Evolutionary conservation across 345 rosid genomes (phyloP).

Genomic region (Eucalyptus pauciflora): DNA sequence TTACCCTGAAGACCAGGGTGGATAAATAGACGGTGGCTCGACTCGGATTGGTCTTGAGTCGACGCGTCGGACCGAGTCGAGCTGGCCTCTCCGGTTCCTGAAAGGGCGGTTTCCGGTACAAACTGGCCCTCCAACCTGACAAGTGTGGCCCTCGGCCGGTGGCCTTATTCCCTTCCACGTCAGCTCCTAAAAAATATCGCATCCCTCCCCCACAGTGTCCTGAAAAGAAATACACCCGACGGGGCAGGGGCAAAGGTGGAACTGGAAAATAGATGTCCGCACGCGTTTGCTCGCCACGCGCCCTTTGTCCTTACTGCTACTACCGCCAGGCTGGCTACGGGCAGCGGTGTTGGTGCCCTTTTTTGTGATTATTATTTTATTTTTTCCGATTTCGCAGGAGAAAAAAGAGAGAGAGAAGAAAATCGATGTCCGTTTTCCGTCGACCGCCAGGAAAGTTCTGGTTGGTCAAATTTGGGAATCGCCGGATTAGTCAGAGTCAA

Average conservation of each 20-base stretch:
- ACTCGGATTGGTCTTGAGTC: not conserved
- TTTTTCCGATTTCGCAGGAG: not conserved
- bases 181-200: not conserved
- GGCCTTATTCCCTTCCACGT: not conserved
- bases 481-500: not conserved
- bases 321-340: not conserved
- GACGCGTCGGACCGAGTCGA: not conserved
- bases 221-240: not conserved
- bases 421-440: not conserved
- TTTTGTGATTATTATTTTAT: not conserved
- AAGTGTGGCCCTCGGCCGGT: not conserved
- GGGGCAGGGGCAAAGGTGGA: not conserved
- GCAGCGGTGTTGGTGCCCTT: not conserved
- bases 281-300: not conserved
- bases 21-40: not conserved
- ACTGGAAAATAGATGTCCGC: not conserved
- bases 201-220: not conserved
- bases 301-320: not conserved
- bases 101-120: not conserved
- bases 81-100: not conserved
- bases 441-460: not conserved
- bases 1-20: not conserved
- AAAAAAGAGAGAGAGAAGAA: not conserved
- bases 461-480: not conserved
- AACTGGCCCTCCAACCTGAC: not conserved